phyloP scores from a whole-genome alignment of 768 basidiomycete genomes.

The Suillus subluteus region DNA sequence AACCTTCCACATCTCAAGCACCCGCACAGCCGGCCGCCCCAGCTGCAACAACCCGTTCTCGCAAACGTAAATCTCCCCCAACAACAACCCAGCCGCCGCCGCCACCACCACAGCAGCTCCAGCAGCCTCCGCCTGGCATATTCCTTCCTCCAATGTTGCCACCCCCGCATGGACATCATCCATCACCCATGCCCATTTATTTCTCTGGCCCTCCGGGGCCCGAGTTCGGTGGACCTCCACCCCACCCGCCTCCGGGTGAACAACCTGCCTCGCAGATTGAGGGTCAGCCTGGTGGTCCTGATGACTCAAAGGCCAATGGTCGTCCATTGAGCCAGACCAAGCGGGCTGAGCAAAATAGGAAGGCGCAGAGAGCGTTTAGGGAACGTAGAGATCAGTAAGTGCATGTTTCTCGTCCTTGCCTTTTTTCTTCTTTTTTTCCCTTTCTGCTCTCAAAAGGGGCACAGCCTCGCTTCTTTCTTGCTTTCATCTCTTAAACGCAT shows the following conservation, averaged over 20 bases:
- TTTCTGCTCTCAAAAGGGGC: background rate
- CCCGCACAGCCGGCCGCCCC: constrained; percentile 15
- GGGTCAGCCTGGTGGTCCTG: constrained; percentile 24
- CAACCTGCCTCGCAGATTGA: constrained; percentile 33
- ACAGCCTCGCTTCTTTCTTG: background rate
- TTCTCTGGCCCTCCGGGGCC: constrained; percentile 29
- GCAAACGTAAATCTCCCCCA: constrained; percentile 76
- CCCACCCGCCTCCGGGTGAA: constrained; percentile 26
- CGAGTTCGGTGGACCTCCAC: constrained; percentile 33
- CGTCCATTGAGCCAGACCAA: constrained; percentile 78
- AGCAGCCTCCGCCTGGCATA: constrained; percentile 14
- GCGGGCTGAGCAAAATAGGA: constrained; percentile 92
- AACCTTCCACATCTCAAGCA: constrained; percentile 21
- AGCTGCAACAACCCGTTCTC: constrained; percentile 34
- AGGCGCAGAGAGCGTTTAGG: constrained; percentile 90
- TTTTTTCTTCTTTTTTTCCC: constrained; percentile 9
- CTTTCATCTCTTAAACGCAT: constrained; percentile 5
- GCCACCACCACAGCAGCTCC: constrained; percentile 23
- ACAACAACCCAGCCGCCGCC: constrained; percentile 27
- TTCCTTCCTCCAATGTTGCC: constrained; percentile 9
- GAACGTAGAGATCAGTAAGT: constrained; percentile 87
- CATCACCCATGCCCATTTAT: constrained; percentile 35
- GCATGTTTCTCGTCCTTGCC: constrained; percentile 11
- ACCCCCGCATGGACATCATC: constrained; percentile 33
- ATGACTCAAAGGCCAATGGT: constrained; percentile 30